Base-by-base conservation (phyloP, 345 rosid species). In the Salix exigua region DNA sequence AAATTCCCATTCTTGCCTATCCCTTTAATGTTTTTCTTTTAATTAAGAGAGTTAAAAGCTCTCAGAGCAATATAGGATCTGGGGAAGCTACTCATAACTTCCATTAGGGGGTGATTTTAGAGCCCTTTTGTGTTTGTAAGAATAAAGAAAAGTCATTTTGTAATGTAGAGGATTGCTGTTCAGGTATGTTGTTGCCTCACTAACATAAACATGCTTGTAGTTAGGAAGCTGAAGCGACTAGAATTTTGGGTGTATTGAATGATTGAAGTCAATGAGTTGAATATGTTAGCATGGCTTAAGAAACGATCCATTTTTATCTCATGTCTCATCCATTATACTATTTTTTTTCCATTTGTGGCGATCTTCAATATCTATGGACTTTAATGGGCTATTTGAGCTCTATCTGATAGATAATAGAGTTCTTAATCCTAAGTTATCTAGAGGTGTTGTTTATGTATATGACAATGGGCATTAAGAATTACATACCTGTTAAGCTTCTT, bases 71-170 rank as follows among this genome's bases (percentile, higher is more conserved):
- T 64, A 40, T 30, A 30, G 62, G 51, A 31, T 14, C 44, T 74
- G 70, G 66, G 38, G 8, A 40, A 48, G 51, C 46, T 13, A 21
- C 53, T 71, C 25, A 23, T 55, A 55, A 14, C 35, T 62, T 30
- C 35, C 50, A 46, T 25, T 28, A 28, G 33, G 31, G 33, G 40
- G n/a, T 60, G 72, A 21, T 71, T 77, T 66, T 70, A 12, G 71
- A 76, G 14, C 60, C 66, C 73, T 58, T 66, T 67, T 69, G 55
- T 63, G 19, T n/a, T 51, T 44, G n/a, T 40, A 38, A 50, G 68
- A 80, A 73, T 68, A 26, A 58, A 50, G 35, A 13, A 51, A 37
- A 33, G 75, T 75, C 33, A 40, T 66, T 60, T 42, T 66, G 6
- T 11, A 35, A 38, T 31, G 12, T 40, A 33, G 11, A n/a, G 8